phyloP scores from a whole-genome alignment of 2,329 filamentous ascomycete species.

The Endoconidiophora laricicola region DNA sequence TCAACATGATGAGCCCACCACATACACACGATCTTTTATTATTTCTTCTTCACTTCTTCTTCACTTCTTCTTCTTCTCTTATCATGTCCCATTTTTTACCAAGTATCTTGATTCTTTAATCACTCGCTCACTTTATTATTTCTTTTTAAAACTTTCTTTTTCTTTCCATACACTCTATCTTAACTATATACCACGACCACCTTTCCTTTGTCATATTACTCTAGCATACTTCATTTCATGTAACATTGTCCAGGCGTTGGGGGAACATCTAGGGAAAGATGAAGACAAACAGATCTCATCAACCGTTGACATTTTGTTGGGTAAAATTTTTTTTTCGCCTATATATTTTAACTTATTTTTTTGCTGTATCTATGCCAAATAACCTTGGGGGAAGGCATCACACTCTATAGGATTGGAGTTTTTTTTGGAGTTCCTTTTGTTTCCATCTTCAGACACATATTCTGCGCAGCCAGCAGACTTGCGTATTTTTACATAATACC shows the following conservation, averaged over 20 bases:
- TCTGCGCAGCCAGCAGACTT: no score
- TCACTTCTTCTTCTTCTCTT: not conserved
- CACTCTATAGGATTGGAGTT: not conserved
- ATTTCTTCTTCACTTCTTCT: not conserved
- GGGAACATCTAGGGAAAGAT: not conserved
- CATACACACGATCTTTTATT: not conserved
- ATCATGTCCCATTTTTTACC: not conserved
- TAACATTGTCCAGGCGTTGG: not conserved
- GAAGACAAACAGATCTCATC: not conserved
- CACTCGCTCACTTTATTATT: not conserved
- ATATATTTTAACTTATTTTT: no score
- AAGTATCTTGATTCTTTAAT: not conserved
- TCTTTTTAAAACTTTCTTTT: not conserved
- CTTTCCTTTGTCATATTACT: constrained; percentile 4
- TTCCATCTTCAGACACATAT: no score
- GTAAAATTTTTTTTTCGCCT: not conserved
- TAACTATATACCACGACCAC: constrained; percentile 11
- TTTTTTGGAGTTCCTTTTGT: constrained; percentile 1
- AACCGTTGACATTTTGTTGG: not conserved
- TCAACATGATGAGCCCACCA: not conserved
- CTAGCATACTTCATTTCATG: constrained; percentile 1
- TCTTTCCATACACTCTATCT: constrained; percentile 4
- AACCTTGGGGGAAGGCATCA: no score
- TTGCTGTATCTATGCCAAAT: no score
- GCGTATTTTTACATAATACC: no score